A percentile compares a stretch with the other conserved stretches of the same genome.
Evolutionary conservation across 352 stramenopile species (phyloP).

Genomic region (Phytopythium litorale): DNA sequence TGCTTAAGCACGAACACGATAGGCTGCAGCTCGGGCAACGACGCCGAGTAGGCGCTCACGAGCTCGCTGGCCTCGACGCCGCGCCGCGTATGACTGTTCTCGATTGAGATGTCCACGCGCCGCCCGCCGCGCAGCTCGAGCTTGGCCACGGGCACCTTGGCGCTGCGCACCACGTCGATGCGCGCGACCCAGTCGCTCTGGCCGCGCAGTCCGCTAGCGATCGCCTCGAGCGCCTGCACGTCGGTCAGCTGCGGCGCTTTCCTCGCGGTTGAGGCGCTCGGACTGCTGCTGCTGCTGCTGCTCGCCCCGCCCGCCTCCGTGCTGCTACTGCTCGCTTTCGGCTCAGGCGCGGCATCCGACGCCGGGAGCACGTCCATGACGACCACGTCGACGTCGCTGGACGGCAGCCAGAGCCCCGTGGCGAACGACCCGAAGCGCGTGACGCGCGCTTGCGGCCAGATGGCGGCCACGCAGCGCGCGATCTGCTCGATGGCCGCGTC

Average conservation of each 20-base stretch:
- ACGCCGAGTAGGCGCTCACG: slow-evolving; percentile 67
- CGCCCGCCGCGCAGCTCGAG: slow-evolving; percentile 50
- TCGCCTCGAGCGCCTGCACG: slow-evolving; percentile 52
- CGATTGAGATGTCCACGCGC: slow-evolving; percentile 88
- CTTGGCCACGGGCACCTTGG: slow-evolving; percentile 87
- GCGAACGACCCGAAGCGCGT: slow-evolving; percentile 83
- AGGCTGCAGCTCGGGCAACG: slow-evolving; percentile 66
- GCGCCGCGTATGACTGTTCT: slow-evolving; percentile 73
- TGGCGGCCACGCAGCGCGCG: slow-evolving; percentile 48
- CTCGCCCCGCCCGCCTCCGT: neutral
- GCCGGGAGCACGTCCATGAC: slow-evolving; percentile 48
- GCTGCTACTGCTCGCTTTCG: neutral
- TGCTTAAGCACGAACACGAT: slow-evolving; percentile 85
- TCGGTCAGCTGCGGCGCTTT: slow-evolving; percentile 13
- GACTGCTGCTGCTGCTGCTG: slow-evolving; percentile 20
- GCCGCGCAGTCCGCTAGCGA: slow-evolving; percentile 39
- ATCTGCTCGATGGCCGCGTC: slow-evolving; percentile 74
- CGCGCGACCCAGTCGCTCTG: slow-evolving; percentile 69
- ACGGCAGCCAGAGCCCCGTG: slow-evolving; percentile 84
- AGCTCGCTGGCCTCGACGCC: slow-evolving; percentile 84
- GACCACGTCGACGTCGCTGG: slow-evolving; percentile 88
- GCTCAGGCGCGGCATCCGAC: neutral
- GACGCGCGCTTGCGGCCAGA: slow-evolving; percentile 74
- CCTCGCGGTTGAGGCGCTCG: neutral
- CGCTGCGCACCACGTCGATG: slow-evolving; percentile 77